These are phyloP conservation scores for Schizophyllum amplum DNA, from an alignment of 1,284 basidiomycete species.

Conservation along the genomic window DNA sequence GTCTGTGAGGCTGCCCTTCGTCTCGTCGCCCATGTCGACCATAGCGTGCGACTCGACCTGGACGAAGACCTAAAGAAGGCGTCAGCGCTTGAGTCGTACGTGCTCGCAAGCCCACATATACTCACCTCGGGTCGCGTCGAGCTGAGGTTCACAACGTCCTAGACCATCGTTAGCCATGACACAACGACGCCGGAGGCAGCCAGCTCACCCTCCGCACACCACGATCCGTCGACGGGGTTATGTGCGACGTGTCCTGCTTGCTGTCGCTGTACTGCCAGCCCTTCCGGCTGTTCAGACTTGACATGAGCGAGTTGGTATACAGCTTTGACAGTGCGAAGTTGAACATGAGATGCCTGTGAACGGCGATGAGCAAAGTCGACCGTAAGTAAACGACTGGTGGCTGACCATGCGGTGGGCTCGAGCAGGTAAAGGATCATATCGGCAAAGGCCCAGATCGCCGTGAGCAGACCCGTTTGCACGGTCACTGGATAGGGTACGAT, in stretches of 20 bases:
- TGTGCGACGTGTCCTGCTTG: neutral
- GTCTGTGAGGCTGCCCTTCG: neutral
- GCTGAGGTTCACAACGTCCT: neutral
- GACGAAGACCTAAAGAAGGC: neutral
- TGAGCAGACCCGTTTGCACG: neutral
- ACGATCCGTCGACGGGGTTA: neutral
- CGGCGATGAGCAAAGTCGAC: neutral
- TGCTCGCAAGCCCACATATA: neutral
- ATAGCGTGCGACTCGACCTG: neutral
- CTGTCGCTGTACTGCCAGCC: neutral
- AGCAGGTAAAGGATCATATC: neutral
- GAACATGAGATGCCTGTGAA: neutral
- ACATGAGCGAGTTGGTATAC: conserved; percentile 13
- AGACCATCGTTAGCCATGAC: too few species aligned
- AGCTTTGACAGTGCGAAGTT: conserved; percentile 12
- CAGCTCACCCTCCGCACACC: neutral
- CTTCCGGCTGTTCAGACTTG: conserved; percentile 12
- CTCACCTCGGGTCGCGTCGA: neutral
- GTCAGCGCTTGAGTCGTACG: neutral
- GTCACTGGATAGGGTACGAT: neutral
- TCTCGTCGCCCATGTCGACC: neutral
- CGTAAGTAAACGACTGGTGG: neutral
- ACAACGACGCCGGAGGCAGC: neutral
- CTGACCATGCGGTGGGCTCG: neutral
- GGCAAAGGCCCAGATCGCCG: neutral